Conservation (phyloP, 331 rosid species). For the Telfairia occidentalis region DNA sequence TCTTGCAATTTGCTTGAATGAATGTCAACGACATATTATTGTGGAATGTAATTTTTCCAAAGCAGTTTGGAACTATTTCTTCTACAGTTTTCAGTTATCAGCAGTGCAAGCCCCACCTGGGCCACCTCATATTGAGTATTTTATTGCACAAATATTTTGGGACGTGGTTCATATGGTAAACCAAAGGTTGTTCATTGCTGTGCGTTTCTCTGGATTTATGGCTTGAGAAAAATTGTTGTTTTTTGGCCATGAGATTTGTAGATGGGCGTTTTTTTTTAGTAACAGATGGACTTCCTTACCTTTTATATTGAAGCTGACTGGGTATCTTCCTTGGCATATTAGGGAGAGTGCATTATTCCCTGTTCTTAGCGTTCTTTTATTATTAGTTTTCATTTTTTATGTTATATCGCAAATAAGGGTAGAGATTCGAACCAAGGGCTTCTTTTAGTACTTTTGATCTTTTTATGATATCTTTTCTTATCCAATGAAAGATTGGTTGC, state of each 20-base stretch:
- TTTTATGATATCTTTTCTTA: neutral
- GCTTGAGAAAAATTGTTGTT: neutral
- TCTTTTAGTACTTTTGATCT: neutral
- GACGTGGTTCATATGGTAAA: too few species aligned
- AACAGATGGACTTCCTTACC: neutral
- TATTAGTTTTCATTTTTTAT: neutral
- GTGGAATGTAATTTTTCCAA: too few species aligned
- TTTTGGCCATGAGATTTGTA: neutral
- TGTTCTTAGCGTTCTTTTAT: neutral
- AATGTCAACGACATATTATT: too few species aligned
- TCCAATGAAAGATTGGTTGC: neutral
- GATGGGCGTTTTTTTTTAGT: neutral
- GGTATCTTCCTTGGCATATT: neutral
- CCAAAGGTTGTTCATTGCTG: neutral
- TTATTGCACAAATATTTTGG: too few species aligned
- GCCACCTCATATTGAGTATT: too few species aligned
- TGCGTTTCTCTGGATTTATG: neutral
- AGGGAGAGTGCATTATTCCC: neutral
- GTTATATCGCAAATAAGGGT: neutral
- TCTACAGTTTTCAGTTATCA: too few species aligned
- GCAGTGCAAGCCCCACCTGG: too few species aligned
- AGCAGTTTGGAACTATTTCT: too few species aligned
- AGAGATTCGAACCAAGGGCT: neutral
- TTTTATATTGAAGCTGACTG: neutral
- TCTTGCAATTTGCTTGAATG: too few species aligned